Base-by-base conservation (phyloP, 441 rosid species). In the Gossypium gossypioides region DNA sequence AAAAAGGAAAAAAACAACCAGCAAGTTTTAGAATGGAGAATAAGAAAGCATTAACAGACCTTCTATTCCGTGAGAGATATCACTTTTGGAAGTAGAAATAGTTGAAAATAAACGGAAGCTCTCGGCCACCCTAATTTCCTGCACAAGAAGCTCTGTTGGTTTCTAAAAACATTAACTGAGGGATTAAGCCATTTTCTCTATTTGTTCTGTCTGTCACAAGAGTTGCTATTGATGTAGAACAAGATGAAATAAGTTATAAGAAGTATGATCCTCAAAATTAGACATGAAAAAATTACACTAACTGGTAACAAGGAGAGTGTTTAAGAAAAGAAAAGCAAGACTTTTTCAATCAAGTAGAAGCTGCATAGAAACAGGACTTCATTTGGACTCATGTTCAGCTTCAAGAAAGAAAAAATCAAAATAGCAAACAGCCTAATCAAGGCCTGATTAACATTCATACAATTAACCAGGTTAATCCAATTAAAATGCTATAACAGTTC, bases 31-130 rank as follows among this genome's bases (percentile, higher is more conserved):
- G 9, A 44, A 52, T 29, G 68, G 18, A 42, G 44, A 44, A 71
- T 24, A 6, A 27, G 52, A 75, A 29, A 18, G 60, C 46, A 58
- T 42, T 16, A 8, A 76, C 76, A 79, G 77, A 89, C 95, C 97
- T 86, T 89, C 95, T 42, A 76, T 58, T 69, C 77, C 77, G 70
- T 72, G 79, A 74, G 81, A 75, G 13, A 74, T 61, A 79, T 85
- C 87, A 79, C 79, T 81, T 74, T 85, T 91, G 34, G 89, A 80
- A 62, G 91, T 86, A 48, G 99, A 88, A 72, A 90, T 84, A 52
- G 99, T 91, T 64, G 97, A 89, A 80, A 96, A 96, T 42, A 96
- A 76, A 63, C 89, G 87, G 80, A 96, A 96, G 80, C 87, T 88
- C 77, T 90, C 99, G 0, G 93, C 86, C 55, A 88, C 90, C 68